These are phyloP conservation scores for Bocquillonia castaneifolia DNA, from an alignment of 441 rosid genomes.

Conservation along the genomic window DNA sequence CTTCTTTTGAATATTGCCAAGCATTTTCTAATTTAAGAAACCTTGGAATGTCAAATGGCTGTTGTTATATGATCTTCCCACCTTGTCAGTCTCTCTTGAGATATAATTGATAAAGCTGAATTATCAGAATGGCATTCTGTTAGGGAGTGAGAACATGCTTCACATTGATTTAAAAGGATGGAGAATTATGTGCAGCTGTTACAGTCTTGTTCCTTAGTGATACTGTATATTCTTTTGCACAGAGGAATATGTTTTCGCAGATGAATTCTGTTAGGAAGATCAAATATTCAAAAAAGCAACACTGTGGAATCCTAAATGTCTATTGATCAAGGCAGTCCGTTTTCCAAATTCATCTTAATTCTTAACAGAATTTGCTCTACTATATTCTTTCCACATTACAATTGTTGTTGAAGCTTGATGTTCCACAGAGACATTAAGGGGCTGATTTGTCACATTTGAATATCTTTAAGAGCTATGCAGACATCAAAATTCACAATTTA, in stretches of 20 bases:
- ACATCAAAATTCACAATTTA: background rate
- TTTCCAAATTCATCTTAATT: conserved; percentile 10
- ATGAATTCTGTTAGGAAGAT: background rate
- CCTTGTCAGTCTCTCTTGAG: background rate
- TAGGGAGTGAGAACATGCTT: conserved; percentile 10
- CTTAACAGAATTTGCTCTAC: background rate
- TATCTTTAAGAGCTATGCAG: conserved; percentile 2
- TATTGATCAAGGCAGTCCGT: conserved; percentile 4
- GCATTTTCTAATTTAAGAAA: background rate
- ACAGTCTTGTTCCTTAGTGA: background rate
- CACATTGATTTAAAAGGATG: conserved; percentile 12
- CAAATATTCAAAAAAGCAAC: background rate
- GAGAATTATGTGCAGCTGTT: background rate
- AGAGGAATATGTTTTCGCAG: background rate
- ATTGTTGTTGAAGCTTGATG: background rate
- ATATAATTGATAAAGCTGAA: conserved; percentile 2
- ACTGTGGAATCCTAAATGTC: background rate
- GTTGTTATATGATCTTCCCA: conserved; percentile 1
- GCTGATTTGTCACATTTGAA: background rate
- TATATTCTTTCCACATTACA: background rate
- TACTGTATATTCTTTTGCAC: conserved; percentile 3
- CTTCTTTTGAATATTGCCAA: conserved; percentile 3
- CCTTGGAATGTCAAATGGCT: background rate
- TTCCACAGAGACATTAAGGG: background rate
- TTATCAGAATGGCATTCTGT: conserved; percentile 8